A percentile compares a stretch with the other conserved stretches of the same genome.
Conservation (phyloP, 108 stramenopile species). For the Nitzschia sp. region DNA sequence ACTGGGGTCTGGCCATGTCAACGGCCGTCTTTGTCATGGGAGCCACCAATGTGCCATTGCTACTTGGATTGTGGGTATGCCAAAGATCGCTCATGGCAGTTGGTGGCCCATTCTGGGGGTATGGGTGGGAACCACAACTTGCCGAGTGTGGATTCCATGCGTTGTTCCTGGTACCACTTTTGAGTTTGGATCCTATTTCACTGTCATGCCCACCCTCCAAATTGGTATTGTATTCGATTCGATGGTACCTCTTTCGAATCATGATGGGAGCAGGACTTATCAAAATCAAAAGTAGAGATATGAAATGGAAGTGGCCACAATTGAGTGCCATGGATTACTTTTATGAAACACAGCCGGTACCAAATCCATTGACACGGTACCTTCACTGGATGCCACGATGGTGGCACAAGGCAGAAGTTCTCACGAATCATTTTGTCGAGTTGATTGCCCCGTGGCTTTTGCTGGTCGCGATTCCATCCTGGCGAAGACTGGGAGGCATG, state of each 20-base stretch:
- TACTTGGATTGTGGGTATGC: conserved; percentile 56
- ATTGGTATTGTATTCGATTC: conserved; percentile 48
- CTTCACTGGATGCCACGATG: conserved; percentile 58
- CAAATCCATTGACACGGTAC: conserved; percentile 60
- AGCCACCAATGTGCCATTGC: conserved; percentile 62
- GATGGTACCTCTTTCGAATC: conserved; percentile 65
- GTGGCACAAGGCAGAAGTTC: conserved; percentile 65
- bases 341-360: conserved; percentile 76
- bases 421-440: conserved; percentile 71
- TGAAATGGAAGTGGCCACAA: conserved; percentile 58
- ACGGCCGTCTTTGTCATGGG: conserved; percentile 41
- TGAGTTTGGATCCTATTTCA: conserved; percentile 48
- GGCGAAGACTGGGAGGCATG: conserved; percentile 46
- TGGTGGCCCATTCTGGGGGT: conserved; percentile 64
- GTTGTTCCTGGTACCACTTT: conserved; percentile 65
- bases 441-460: conserved; percentile 63
- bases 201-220: conserved; percentile 35
- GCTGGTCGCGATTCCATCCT: conserved; percentile 28
- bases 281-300: conserved; percentile 51
- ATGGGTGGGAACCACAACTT: conserved; percentile 75
- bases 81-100: conserved; percentile 70
- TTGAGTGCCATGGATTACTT: conserved; percentile 69
- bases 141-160: conserved; percentile 66
- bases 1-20: conserved; percentile 48
- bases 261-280: conserved; percentile 77